Conservation (phyloP, 2,329 filamentous ascomycete genomes). For the Cladosporium austrohemisphaericum region DNA sequence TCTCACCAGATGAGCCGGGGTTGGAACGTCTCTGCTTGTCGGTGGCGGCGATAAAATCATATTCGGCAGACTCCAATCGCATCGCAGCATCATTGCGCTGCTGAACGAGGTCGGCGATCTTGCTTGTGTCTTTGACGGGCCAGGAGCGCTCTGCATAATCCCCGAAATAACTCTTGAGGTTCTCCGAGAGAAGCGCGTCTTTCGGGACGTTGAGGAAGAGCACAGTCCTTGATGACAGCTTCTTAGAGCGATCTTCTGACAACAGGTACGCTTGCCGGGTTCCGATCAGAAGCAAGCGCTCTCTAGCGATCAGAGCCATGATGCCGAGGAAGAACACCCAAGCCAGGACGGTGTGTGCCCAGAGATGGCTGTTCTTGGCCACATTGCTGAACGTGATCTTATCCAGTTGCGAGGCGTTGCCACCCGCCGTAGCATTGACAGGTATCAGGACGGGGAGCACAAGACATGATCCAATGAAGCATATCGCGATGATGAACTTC, state of each 20-base stretch:
- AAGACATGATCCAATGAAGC: slow-evolving; percentile 40
- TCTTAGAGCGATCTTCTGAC: slow-evolving; percentile 41
- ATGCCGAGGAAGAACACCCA: slow-evolving; percentile 41
- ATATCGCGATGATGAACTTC: slow-evolving; percentile 41
- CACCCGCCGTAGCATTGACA: slow-evolving; percentile 42
- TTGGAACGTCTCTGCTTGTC: slow-evolving; percentile 21
- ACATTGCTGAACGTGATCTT: slow-evolving; percentile 38
- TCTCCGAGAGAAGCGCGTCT: slow-evolving; percentile 28
- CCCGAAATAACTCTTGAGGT: slow-evolving; percentile 34
- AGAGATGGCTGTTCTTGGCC: slow-evolving; percentile 40
- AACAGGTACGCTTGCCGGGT: slow-evolving; percentile 47
- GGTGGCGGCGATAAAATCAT: slow-evolving; percentile 40
- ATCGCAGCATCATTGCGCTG: slow-evolving; percentile 42
- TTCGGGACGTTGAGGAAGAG: slow-evolving; percentile 46
- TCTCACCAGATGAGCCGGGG: slow-evolving; percentile 6
- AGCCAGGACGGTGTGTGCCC: slow-evolving; percentile 42
- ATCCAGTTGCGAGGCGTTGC: slow-evolving; percentile 31
- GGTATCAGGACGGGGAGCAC: slow-evolving; percentile 48
- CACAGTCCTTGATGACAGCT: slow-evolving; percentile 46
- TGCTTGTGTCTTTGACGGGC: slow-evolving; percentile 45
- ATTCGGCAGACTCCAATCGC: slow-evolving; percentile 44
- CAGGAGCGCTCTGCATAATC: slow-evolving; percentile 38
- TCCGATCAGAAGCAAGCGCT: slow-evolving; percentile 47
- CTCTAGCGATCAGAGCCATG: slow-evolving; percentile 42
- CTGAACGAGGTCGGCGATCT: slow-evolving; percentile 42